Evolutionary conservation across 139 green algal species (phyloP), one percentile per base, ranked within the genome.

Genomic region (Ettlia oleoabundans): DNA sequence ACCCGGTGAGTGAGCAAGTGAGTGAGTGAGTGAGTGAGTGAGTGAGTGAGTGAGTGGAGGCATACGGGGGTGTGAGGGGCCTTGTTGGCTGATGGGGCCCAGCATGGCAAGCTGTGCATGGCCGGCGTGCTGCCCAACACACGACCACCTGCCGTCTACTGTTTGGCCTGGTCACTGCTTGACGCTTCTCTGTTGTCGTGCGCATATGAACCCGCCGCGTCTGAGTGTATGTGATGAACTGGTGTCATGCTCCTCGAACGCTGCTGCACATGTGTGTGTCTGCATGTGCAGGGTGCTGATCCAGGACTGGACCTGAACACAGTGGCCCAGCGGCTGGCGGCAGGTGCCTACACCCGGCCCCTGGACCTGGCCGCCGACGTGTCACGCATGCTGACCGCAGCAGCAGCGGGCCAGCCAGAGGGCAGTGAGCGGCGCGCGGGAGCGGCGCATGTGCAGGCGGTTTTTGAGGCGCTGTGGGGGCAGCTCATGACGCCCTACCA

Each of bases 251-350:
- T 22, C 19, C 32, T 0, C 21, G 19, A 22, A 35, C 66, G 15
- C 1, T 38, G 8, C 3, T 30, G 7, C 67, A 38, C 41, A 40
- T 8, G 28, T 15, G 15, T 15, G 7, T 38, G 13, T 55, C 24
- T 9, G 40, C 26, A 15, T 26, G 22, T 40, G 43, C 70, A 77
- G 70, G 43, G 70, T 42, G 66, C 21, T 6, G 9, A 33, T 6
- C 42, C 66, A 2, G 82, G 86, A 68, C 89, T 92, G 87, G 86
- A 93, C 61, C 83, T 93, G 35, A 43, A 42, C 32, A 88, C 70
- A 0, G 73, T 93, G 22, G 64, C 32, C 5, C n/a, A 26, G 42
- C 69, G 75, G 62, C 76, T 93, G n/a, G 51, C 78, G 21, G 28
- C 8, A 4, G 86, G 83, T 24, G 38, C 53, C 19, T 91, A 92